Conservation (phyloP, 2,329 filamentous ascomycete genomes). For the Phaeomoniella chlamydospora region DNA sequence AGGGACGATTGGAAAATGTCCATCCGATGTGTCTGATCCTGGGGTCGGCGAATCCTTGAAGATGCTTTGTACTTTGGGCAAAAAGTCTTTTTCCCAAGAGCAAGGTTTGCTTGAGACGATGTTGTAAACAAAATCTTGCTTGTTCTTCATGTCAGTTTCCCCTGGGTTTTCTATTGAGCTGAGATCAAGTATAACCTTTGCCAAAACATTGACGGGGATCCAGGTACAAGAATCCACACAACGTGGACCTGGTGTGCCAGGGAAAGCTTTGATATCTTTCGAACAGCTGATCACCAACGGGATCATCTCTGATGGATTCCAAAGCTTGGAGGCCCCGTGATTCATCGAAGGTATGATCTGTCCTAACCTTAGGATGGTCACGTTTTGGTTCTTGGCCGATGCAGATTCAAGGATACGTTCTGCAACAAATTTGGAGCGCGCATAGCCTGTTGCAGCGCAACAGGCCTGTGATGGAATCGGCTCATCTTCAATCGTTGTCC, state of each 20-base stretch:
- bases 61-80: no score
- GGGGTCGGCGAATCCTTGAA: no score
- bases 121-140: conserved; percentile 13
- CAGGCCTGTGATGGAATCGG: conserved; percentile 1
- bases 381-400: conserved; percentile 10
- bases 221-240: conserved; percentile 14
- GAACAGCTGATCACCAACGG: conserved; percentile 19
- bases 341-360: conserved; percentile 20
- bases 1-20: no score
- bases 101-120: conserved; percentile 16
- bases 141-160: no score
- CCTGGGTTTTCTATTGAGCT: no score
- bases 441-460: conserved; percentile 17
- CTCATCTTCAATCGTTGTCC: background rate
- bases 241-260: conserved; percentile 6
- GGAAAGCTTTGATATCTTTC: conserved; percentile 13
- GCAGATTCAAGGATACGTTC: conserved; percentile 20
- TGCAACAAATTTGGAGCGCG: conserved; percentile 22
- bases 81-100: conserved; percentile 18
- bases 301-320: conserved; percentile 19
- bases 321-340: conserved; percentile 7
- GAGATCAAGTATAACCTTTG: conserved; percentile 14
- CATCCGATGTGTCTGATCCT: no score
- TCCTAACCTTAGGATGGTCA: conserved; percentile 20
- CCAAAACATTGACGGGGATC: conserved; percentile 17